Evolutionary conservation across 305 asterid genomes (phyloP).

Genomic region (Lippia alba): DNA sequence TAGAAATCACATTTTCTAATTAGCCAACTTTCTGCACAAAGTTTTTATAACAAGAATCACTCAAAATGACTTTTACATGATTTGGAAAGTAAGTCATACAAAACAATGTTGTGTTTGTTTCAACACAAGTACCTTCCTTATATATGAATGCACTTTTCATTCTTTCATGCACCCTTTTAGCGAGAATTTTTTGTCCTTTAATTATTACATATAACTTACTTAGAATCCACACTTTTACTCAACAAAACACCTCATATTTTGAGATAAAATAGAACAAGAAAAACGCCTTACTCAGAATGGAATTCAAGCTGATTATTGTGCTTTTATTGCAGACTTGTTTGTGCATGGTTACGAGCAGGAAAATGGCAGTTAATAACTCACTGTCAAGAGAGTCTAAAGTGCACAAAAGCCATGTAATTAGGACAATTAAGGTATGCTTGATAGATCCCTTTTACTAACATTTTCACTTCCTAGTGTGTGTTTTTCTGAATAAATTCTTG

Average conservation of each 20-base stretch:
- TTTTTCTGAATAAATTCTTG: no score
- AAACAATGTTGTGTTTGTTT: slow-evolving; percentile 28
- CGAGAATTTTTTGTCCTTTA: no score
- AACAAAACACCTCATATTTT: slow-evolving; percentile 4
- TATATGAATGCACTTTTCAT: slow-evolving; percentile 13
- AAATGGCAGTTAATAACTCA: slow-evolving; percentile 29
- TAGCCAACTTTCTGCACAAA: not conserved
- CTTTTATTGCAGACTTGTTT: slow-evolving; percentile 30
- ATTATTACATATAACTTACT: slow-evolving; percentile 14
- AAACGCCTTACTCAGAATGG: slow-evolving; percentile 31
- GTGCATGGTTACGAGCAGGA: slow-evolving; percentile 16
- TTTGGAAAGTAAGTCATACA: slow-evolving; percentile 56
- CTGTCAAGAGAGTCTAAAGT: slow-evolving; percentile 27
- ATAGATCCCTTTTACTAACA: not conserved
- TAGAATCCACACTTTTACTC: slow-evolving; percentile 27
- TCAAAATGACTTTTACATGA: slow-evolving; percentile 41
- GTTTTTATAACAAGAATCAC: slow-evolving; percentile 9
- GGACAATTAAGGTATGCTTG: slow-evolving; percentile 46
- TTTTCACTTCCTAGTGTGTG: slow-evolving; percentile 1
- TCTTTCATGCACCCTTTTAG: slow-evolving; percentile 27
- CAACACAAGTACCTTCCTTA: slow-evolving; percentile 22
- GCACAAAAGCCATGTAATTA: slow-evolving; percentile 33
- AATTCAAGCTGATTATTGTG: slow-evolving; percentile 34
- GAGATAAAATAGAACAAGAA: not conserved
- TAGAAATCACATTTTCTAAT: no score